Conservation (phyloP, 2,329 filamentous ascomycete species). For the Pseudocercospora eumusae region DNA sequence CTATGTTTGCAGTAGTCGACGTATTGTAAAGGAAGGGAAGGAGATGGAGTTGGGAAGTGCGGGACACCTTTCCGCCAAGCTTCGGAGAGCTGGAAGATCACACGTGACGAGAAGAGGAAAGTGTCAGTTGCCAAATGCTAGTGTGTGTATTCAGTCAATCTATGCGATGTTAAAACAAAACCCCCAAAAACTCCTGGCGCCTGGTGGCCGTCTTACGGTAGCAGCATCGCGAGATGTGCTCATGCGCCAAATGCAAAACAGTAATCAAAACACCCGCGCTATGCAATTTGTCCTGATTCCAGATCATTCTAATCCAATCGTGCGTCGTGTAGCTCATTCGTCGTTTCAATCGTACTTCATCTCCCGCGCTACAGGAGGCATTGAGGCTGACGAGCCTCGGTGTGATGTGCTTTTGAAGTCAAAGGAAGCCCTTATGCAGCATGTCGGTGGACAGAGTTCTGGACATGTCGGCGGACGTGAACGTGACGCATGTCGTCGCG, state of each 20-base stretch:
- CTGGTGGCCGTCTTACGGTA: not conserved
- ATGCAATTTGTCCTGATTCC: too few relatives aligned
- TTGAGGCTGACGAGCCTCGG: slow-evolving; percentile 13
- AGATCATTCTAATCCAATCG: not conserved
- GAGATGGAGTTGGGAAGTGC: too few relatives aligned
- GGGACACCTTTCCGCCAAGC: too few relatives aligned
- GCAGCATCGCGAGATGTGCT: not conserved
- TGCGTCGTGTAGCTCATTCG: slow-evolving; percentile 4
- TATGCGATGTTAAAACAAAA: too few relatives aligned
- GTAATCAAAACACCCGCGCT: not conserved
- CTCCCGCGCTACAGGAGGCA: too few relatives aligned
- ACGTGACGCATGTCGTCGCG: slow-evolving; percentile 14
- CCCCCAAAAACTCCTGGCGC: slow-evolving; percentile 1
- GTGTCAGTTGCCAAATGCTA: too few relatives aligned
- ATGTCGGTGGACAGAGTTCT: slow-evolving; percentile 3
- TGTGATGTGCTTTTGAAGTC: too few relatives aligned
- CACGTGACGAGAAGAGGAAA: too few relatives aligned
- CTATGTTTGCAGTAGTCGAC: too few relatives aligned
- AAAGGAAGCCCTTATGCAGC: slow-evolving; percentile 1
- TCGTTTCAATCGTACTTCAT: slow-evolving; percentile 4
- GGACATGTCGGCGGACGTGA: slow-evolving; percentile 22
- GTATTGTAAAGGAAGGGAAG: too few relatives aligned
- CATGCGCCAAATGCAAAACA: not conserved
- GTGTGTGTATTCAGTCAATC: too few relatives aligned
- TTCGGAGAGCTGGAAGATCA: too few relatives aligned